Evolutionary conservation across 306 rosid genomes (phyloP).

Genomic region (Trifolium repens): DNA sequence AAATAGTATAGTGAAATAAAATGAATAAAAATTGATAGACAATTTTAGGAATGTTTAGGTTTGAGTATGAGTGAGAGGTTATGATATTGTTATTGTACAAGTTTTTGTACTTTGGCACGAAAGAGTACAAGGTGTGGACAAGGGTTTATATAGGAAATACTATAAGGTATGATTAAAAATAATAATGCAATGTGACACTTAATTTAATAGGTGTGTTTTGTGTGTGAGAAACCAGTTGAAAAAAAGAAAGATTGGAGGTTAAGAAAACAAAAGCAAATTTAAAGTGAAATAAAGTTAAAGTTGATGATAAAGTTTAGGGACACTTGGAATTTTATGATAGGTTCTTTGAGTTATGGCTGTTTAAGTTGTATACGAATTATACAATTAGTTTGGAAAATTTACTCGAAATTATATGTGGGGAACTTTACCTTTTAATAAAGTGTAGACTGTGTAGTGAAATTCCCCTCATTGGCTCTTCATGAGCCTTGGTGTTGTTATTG

Average conservation of each 20-base stretch:
- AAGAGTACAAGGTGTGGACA: conserved; percentile 43
- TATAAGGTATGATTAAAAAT: background rate
- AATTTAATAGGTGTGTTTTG: conserved; percentile 18
- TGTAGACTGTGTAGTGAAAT: conserved; percentile 1
- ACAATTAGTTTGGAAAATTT: conserved; percentile 20
- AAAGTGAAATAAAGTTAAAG: conserved; percentile 35
- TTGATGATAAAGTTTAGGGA: conserved; percentile 31
- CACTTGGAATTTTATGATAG: conserved; percentile 43
- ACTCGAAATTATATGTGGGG: conserved; percentile 36
- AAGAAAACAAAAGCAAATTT: conserved; percentile 45
- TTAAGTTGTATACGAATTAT: conserved; percentile 32
- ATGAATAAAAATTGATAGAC: background rate
- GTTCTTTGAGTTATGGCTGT: conserved; percentile 21
- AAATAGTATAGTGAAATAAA: background rate
- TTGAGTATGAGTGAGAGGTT: background rate
- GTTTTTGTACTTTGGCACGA: conserved; percentile 46
- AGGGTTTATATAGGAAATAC: conserved; percentile 45
- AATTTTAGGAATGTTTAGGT: conserved; percentile 4
- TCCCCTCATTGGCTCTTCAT: conserved; percentile 1
- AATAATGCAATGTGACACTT: background rate
- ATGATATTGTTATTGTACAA: conserved; percentile 15
- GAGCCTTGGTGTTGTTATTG: conserved; percentile 12
- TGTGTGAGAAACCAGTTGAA: conserved; percentile 22
- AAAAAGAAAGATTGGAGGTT: conserved; percentile 46
- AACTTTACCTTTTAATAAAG: conserved; percentile 13